phyloP scores from a whole-genome alignment of 2,329 filamentous ascomycete species.

The Dothistroma septosporum region DNA sequence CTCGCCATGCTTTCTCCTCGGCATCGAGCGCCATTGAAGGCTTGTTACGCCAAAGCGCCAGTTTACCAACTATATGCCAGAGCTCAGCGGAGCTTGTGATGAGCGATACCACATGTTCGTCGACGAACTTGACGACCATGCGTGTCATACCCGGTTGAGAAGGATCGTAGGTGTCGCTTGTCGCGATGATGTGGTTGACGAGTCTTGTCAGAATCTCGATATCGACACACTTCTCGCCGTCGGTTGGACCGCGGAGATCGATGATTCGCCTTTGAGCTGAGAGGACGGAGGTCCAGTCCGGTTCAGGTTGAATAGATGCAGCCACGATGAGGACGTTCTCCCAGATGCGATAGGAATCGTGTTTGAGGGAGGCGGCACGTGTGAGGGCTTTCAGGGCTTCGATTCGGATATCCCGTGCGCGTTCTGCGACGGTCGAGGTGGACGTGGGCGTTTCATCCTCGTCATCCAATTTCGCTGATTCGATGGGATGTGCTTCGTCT shows the following conservation, averaged over 20 bases:
- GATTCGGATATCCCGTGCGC: constrained; percentile 59
- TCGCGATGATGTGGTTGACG: constrained; percentile 63
- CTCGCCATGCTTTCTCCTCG: constrained; percentile 85
- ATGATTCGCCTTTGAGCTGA: constrained; percentile 71
- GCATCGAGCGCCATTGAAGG: constrained; percentile 71
- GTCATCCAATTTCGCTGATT: constrained; percentile 28
- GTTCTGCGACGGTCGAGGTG: constrained; percentile 25
- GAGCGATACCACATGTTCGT: constrained; percentile 70
- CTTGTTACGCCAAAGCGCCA: constrained; percentile 69
- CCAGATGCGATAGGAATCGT: constrained; percentile 91
- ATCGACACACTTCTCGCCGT: constrained; percentile 76
- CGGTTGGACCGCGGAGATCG: constrained; percentile 60
- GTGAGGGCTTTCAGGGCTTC: constrained; percentile 84
- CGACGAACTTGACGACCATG: constrained; percentile 67
- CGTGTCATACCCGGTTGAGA: constrained; percentile 50
- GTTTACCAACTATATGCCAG: constrained; percentile 68
- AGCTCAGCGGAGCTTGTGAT: constrained; percentile 75
- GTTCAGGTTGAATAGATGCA: constrained; percentile 65
- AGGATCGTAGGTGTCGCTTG: constrained; percentile 42
- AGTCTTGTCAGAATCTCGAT: constrained; percentile 66
- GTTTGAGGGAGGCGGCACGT: constrained; percentile 75
- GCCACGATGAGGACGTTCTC: constrained; percentile 90
- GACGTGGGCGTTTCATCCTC: constrained; percentile 29
- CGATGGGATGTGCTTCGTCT: constrained; percentile 17
- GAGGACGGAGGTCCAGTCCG: constrained; percentile 70